Percentiles rank a stretch among this genome's conserved stretches.
Conservation (phyloP, 2,329 filamentous ascomycete genomes). For the Hymenoscyphus fructigenus region DNA sequence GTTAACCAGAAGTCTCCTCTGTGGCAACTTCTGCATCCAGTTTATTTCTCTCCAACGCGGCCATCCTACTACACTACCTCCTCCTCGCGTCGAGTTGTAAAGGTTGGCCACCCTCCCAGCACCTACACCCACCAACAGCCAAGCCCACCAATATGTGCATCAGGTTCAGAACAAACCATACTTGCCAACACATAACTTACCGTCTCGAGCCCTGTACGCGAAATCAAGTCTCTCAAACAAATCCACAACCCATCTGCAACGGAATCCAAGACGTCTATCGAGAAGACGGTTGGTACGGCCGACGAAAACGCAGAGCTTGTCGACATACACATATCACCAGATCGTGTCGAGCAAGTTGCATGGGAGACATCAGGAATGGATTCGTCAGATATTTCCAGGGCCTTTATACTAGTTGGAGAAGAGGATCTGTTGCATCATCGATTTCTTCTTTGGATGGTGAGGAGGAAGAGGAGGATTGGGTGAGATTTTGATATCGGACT, state of each 20-base stretch:
- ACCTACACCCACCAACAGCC: not conserved
- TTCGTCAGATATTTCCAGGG: not conserved
- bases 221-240: not conserved
- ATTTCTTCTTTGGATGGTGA: no score
- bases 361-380: not conserved
- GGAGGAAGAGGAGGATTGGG: no score
- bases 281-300: not conserved
- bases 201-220: not conserved
- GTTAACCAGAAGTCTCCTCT: not conserved
- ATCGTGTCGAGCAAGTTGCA: not conserved
- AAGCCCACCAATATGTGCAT: not conserved
- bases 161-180: not conserved
- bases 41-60: no score
- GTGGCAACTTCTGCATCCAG: not conserved
- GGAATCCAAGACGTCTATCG: not conserved
- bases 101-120: no score
- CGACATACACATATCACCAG: not conserved
- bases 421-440: not conserved
- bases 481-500: no score
- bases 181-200: not conserved
- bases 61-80: no score
- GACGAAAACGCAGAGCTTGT: not conserved
- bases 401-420: not conserved
- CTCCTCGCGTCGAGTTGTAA: no score
- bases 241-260: not conserved